Percentiles rank a stretch among this genome's conserved stretches.
phyloP scores from a whole-genome alignment of 371 early-diverging fungal genomes.

The Haplosporangium sp. region DNA sequence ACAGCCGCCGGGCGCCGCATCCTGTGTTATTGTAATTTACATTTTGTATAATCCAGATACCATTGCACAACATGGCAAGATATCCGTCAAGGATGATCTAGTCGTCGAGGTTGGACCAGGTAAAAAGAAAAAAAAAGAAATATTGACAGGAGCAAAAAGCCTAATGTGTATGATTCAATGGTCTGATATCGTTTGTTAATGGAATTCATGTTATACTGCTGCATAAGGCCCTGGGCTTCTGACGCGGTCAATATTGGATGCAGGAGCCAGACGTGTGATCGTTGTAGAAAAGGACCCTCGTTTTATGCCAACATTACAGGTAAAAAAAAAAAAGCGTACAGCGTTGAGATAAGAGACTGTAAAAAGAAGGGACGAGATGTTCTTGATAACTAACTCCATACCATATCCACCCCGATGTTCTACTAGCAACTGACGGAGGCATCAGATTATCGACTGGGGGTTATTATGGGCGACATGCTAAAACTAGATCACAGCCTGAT shows the following conservation, averaged over 20 bases:
- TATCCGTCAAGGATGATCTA: conserved; percentile 67
- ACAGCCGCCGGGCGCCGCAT: too few relatives aligned
- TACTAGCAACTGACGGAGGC: conserved; percentile 74
- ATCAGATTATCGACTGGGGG: conserved; percentile 59
- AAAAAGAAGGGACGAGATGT: too few relatives aligned
- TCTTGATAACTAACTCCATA: too few relatives aligned
- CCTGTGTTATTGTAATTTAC: too few relatives aligned
- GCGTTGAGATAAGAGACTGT: too few relatives aligned
- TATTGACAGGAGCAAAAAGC: not conserved
- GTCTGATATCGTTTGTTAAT: not conserved
- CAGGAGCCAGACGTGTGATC: conserved; percentile 73
- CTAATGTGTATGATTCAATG: too few relatives aligned
- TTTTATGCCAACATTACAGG: conserved; percentile 76
- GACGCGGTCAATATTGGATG: conserved; percentile 81
- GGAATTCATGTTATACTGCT: not conserved
- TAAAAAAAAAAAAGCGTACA: conserved; percentile 43
- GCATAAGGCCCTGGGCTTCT: conserved; percentile 78
- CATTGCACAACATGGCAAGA: conserved; percentile 71
- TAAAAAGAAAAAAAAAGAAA: conserved; percentile 20
- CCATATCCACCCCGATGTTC: too few relatives aligned
- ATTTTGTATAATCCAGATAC: conserved; percentile 62
- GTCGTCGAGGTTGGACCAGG: conserved; percentile 91
- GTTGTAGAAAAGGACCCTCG: conserved; percentile 85
- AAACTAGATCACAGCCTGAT: conserved; percentile 65
- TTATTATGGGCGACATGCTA: conserved; percentile 79